A percentile compares a stretch with the other conserved stretches of the same genome.
These are phyloP conservation scores for Henningerozyma blattae DNA, from an alignment of 805 yeast genomes.

Conservation along the genomic window DNA sequence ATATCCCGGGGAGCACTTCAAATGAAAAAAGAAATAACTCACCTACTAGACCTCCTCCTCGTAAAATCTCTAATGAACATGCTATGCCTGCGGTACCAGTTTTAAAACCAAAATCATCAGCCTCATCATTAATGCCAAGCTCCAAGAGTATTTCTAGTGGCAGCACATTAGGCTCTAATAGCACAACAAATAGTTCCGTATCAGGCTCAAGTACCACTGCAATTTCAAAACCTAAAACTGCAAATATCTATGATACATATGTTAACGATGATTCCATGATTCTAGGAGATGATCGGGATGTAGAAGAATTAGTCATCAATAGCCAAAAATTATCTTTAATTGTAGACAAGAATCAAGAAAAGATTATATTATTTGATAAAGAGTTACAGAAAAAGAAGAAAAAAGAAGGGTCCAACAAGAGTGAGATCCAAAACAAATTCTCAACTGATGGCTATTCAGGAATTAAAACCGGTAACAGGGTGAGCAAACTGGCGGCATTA, in stretches of 20 bases:
- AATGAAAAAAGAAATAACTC: too few species aligned
- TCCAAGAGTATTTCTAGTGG: too few species aligned
- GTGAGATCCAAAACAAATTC: slow-evolving; percentile 13
- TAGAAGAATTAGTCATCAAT: neutral
- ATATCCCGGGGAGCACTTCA: too few species aligned
- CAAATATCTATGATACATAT: too few species aligned
- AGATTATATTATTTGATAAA: slow-evolving; percentile 20
- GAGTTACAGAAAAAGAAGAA: slow-evolving; percentile 15
- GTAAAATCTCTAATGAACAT: too few species aligned
- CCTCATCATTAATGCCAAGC: slow-evolving; percentile 4
- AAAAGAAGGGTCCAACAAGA: slow-evolving; percentile 3
- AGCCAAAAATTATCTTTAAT: slow-evolving; percentile 6
- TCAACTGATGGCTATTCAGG: slow-evolving; percentile 26
- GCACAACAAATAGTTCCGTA: too few species aligned
- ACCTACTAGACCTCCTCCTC: too few species aligned
- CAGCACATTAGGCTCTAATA: slow-evolving; percentile 3
- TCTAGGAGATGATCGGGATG: too few species aligned
- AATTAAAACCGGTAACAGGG: slow-evolving; percentile 44
- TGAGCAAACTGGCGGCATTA: slow-evolving; percentile 47
- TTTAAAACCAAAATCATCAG: slow-evolving; percentile 4
- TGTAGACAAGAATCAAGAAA: slow-evolving; percentile 7
- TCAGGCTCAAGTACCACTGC: too few species aligned
- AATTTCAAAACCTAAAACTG: slow-evolving; percentile 5
- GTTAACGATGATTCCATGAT: too few species aligned
- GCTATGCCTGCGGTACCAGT: neutral